phyloP scores from a whole-genome alignment of 805 yeast species.

The Komagataella ulmi region DNA sequence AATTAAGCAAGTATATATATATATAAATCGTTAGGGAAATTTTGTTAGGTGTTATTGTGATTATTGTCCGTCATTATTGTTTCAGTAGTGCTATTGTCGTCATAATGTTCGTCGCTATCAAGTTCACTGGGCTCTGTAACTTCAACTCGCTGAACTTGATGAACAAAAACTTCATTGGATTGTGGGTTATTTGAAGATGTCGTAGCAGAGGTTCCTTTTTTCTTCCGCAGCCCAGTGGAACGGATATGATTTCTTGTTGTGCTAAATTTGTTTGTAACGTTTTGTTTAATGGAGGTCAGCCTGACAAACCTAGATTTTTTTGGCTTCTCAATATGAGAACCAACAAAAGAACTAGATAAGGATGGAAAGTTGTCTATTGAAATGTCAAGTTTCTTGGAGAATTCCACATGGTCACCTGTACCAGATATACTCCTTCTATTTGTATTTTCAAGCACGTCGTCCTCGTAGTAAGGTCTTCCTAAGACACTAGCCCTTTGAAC shows the following conservation, averaged over 20 bases:
- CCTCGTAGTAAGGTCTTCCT: conserved; percentile 67
- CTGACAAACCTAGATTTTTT: neutral
- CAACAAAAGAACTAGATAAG: neutral
- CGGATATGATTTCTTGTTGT: neutral
- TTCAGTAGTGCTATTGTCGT: neutral
- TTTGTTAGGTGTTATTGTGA: neutral
- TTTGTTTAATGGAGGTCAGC: neutral
- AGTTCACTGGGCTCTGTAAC: neutral
- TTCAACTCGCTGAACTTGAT: neutral
- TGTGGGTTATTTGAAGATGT: neutral
- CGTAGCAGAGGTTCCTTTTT: neutral
- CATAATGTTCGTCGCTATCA: neutral
- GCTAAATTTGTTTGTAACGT: neutral
- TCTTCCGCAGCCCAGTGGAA: neutral
- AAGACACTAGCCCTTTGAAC: conserved; percentile 59
- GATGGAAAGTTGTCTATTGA: neutral
- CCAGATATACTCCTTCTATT: conserved; percentile 4
- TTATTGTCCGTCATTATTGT: neutral
- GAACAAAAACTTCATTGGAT: neutral
- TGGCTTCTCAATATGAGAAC: neutral
- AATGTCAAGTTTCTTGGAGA: neutral
- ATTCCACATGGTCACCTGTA: neutral
- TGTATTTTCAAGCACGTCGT: conserved; percentile 21
- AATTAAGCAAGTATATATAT: neutral
- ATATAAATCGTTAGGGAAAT: neutral